Base-by-base conservation (phyloP, 352 stramenopile genomes). In the Globisporangium yorkense region DNA sequence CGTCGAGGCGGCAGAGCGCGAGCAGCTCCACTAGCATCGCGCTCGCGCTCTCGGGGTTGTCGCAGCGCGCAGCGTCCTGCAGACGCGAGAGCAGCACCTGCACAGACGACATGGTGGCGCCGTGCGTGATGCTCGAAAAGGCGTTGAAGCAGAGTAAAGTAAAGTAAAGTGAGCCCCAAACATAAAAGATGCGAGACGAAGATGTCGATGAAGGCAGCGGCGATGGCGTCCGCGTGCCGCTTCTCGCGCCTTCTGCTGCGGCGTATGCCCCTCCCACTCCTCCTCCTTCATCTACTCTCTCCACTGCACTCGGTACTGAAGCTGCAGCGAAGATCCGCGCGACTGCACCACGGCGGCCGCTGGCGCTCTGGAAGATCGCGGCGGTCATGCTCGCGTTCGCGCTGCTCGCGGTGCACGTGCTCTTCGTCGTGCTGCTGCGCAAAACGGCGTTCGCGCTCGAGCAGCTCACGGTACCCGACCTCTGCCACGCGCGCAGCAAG, bases 391-490 rank as follows among this genome's bases (percentile, higher is more conserved):
- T 81, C 24, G 41, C 79, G 37, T 27, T 50, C 51, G 43, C 54
- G 56, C 40, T 87, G 13, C 55, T 89, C 44, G 57, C 75, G 5
- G 61, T 87, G 16, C 80, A 92, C 57, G 50, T 90, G 2, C 47
- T 82, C 56, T 92, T 89, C 43, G 77, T 90, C 45, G 62, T 71
- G 39, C 62, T 84, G 52, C 61, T 94, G 51, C 67, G 74, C 33
- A 85, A 88, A 59, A 87, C 81, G 27, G 80, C 68, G 20, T 70
- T 81, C 49, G 61, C 68, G 31, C 54, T 94, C 24, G 62, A 78
- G 24, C 70, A 77, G 46, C 63, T 92, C 21, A 89, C 73, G 29
- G 51, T 94, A 10, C 80, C 84, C 2, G 84, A 94, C 24, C 53
- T 94, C 49, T 94, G 84, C 53, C 80, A 91, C 56, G 46, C 50